Evolutionary conservation across 768 basidiomycete genomes (phyloP), one percentile per base, ranked within the genome.

Genomic region (Tulasnella sp.): DNA sequence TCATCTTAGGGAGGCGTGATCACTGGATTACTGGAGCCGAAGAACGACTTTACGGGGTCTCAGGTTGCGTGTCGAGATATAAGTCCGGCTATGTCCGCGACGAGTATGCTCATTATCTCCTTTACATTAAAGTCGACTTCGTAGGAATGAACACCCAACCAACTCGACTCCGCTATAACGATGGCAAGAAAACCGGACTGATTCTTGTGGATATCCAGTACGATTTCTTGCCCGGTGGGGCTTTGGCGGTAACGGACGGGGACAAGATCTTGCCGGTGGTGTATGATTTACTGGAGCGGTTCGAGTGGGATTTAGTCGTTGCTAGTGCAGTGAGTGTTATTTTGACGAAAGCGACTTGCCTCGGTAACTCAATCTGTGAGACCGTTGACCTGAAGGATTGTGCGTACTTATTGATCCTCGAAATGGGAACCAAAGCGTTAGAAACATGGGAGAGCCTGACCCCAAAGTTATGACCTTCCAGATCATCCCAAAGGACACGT

Each of bases 151-250:
- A n/a, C n/a, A n/a, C 52, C 22, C 26, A 59, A 59, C 22, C 52
- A 22, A 59, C 22, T 22, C 52, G 52, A 26, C 26, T 59, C 22
- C 52, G 52, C 52, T 59, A 59, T 22, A 59, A 59, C 32, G 52
- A 59, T 22, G 52, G 52, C 64, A 44, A 44, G 34, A 72, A 62
- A 26, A 79, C 77, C 37, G 91, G 88, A 0, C 83, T 93, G 26
- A 77, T 92, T 67, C 84, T 93, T 70, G 81, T 94, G 41, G 92
- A 94, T 77, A 84, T 92, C 79, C 93, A 95, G 78, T 85, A 91
- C 77, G 93, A 95, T 79, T 95, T 95, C 76, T 85, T 93, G 34
- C 81, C 81, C 0, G 79, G 81, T 22, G 93, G 92, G 2, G 84
- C 88, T 5, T 86, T 95, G 41, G 88, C 91, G 2, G 90, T 92